Evolutionary conservation across 805 yeast species (phyloP).

Genomic region (Sungouiella thailandica): DNA sequence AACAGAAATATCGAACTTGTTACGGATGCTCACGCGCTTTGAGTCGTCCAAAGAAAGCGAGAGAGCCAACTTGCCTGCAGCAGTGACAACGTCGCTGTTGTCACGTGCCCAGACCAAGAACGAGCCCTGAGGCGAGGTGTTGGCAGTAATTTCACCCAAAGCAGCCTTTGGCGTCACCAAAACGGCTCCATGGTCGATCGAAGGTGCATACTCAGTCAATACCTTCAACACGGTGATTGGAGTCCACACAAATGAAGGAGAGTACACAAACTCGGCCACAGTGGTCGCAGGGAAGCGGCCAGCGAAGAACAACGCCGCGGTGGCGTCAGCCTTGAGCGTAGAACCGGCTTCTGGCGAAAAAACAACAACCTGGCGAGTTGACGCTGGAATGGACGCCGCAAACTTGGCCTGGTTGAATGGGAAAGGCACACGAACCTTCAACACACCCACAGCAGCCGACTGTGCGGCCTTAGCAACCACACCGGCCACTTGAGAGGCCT

Average conservation of each 20-base stretch:
- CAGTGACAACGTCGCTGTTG: conserved; percentile 47
- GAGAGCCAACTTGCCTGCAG: conserved; percentile 63
- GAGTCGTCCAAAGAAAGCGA: conserved; percentile 60
- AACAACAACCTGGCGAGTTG: conserved; percentile 59
- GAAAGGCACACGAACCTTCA: conserved; percentile 70
- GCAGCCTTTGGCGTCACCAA: conserved; percentile 18
- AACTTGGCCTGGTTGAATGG: conserved; percentile 72
- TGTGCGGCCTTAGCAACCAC: conserved; percentile 33
- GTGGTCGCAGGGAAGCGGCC: conserved; percentile 33
- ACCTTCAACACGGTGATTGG: conserved; percentile 47
- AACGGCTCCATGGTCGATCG: conserved; percentile 23
- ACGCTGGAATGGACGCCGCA: conserved; percentile 49
- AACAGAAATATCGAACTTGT: conserved; percentile 65
- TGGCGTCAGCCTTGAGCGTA: conserved; percentile 62
- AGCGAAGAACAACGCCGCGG: conserved; percentile 61
- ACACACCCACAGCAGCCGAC: conserved; percentile 50
- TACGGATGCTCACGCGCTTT: conserved; percentile 49
- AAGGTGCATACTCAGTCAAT: conserved; percentile 37
- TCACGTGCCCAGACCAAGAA: conserved; percentile 68
- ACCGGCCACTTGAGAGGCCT: conserved; percentile 49
- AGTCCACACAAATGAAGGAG: conserved; percentile 53
- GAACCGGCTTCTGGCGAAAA: conserved; percentile 47
- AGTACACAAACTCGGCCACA: conserved; percentile 50
- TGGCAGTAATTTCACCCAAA: conserved; percentile 26
- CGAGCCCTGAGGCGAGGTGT: conserved; percentile 40